Evolutionary conservation across 2,329 filamentous ascomycete genomes (phyloP), one percentile per base, ranked within the genome.

Genomic region (Stemphylium vesicarium): DNA sequence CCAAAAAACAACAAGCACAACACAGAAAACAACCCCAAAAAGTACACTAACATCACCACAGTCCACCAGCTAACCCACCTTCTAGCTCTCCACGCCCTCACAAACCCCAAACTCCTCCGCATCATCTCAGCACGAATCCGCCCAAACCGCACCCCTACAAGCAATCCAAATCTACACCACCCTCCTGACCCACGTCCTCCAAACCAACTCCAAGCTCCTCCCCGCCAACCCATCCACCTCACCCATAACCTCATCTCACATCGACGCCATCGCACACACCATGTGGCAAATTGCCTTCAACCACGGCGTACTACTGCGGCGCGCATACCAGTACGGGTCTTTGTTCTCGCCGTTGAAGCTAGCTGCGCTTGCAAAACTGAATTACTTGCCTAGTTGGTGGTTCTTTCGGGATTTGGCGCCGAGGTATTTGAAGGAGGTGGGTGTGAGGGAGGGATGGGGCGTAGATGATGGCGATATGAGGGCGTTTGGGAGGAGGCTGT

Each of bases 341-440:
- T 55, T 63, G 43, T 58, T 55, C 20, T 31, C 51, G 0, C 40
- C 51, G 0, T 13, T 57, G 12, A 64, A 64, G 13, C 45, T 70
- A 0, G 51, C 60, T 0, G 57, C 59, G 4, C 46, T 70, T 7
- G 64, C 64, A 1, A 56, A 41, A 8, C 37, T 65, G n/a, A 64
- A 64, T 1, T 59, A 59, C n/a, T 11, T 69, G 26, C 62, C 66
- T 0, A 62, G 57, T 2, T 68, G 66, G 66, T 70, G 64, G 64
- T 62, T 59, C 20, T 26, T 69, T 0, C 40, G 57, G 4, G 46
- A 51, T 1, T 16, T 26, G 11, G 42, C 31, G 3, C 7, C 26
- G 8, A 6, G 2, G 6, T 4, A 16, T 22, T 3, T 13, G 1
- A 3, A 0, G 20, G 18, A 9, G 4, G 13, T 4, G 13, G 24